A percentile compares a stretch with the other conserved stretches of the same genome.
phyloP scores from a whole-genome alignment of 139 green algal genomes.

The Chlorella vulgaris region DNA sequence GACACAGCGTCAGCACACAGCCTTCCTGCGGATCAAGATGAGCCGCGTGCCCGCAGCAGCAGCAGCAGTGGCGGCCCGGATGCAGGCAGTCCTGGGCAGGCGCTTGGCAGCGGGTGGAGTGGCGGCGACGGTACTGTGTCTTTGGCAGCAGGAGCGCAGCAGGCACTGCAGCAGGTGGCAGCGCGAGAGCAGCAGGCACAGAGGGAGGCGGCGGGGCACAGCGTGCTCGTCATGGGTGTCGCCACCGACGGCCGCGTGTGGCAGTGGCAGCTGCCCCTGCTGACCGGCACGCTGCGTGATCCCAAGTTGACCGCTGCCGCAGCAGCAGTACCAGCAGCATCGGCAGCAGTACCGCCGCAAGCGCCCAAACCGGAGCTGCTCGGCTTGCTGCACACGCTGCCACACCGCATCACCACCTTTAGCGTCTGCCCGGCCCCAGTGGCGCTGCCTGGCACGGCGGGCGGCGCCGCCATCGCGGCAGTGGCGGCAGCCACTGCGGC shows the following conservation, averaged over 20 bases:
- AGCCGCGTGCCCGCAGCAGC: too few species aligned
- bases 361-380: slow-evolving; percentile 38
- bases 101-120: not conserved
- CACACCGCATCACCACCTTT: slow-evolving; percentile 54
- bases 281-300: slow-evolving; percentile 11
- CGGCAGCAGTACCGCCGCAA: not conserved
- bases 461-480: slow-evolving; percentile 41
- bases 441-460: slow-evolving; percentile 2
- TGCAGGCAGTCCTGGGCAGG: too few species aligned
- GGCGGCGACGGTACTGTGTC: not conserved
- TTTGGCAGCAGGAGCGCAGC: not conserved
- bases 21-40: too few species aligned
- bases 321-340: not conserved
- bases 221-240: slow-evolving; percentile 42
- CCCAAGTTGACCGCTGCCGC: not conserved
- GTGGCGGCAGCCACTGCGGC: slow-evolving; percentile 58
- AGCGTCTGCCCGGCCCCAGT: slow-evolving; percentile 53
- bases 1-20: not conserved
- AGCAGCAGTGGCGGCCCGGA: too few species aligned
- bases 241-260: slow-evolving; percentile 66
- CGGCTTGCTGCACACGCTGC: slow-evolving; percentile 64
- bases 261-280: slow-evolving; percentile 70
- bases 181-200: not conserved
- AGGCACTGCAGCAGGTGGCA: not conserved
- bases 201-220: not conserved